A percentile compares a stretch with the other conserved stretches of the same genome.
Conservation (phyloP, 2,329 filamentous ascomycete species). For the Phaeosphaeriaceae sp. region DNA sequence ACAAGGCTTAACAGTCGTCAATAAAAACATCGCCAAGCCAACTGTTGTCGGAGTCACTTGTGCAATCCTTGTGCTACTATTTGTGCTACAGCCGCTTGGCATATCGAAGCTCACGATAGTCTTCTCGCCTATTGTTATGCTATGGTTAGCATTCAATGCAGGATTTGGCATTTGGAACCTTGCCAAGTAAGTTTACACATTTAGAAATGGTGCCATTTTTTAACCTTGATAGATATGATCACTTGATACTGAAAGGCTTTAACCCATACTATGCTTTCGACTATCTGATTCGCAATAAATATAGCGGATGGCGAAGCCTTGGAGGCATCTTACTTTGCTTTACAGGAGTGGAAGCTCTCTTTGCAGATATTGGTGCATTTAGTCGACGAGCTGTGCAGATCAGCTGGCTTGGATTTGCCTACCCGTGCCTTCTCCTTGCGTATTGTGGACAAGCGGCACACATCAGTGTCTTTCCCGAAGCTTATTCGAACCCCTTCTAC, state of each 20-base stretch:
- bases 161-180: constrained; percentile 65
- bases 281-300: constrained; percentile 65
- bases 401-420: constrained; percentile 72
- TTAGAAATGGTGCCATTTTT: constrained; percentile 4
- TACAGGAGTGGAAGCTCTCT: constrained; percentile 78
- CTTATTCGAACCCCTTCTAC: constrained; percentile 77
- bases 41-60: constrained; percentile 70
- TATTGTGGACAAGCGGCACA: constrained; percentile 79
- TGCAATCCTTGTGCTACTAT: constrained; percentile 68
- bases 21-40: constrained; percentile 60
- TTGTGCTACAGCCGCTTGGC: constrained; percentile 69
- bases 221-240: constrained; percentile 49
- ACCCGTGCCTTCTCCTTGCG: constrained; percentile 70
- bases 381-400: constrained; percentile 71
- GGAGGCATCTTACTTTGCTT: constrained; percentile 77
- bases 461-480: constrained; percentile 65
- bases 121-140: constrained; percentile 71
- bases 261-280: constrained; percentile 63
- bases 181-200: constrained; percentile 22
- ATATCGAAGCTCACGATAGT: constrained; percentile 64
- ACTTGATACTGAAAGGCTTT: constrained; percentile 60
- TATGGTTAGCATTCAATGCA: constrained; percentile 71
- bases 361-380: constrained; percentile 80
- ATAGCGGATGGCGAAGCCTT: constrained; percentile 67
- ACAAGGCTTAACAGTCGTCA: constrained; percentile 65